These are phyloP conservation scores for Cephaloascus albidus DNA, from an alignment of 805 yeast species.

Conservation along the genomic window DNA sequence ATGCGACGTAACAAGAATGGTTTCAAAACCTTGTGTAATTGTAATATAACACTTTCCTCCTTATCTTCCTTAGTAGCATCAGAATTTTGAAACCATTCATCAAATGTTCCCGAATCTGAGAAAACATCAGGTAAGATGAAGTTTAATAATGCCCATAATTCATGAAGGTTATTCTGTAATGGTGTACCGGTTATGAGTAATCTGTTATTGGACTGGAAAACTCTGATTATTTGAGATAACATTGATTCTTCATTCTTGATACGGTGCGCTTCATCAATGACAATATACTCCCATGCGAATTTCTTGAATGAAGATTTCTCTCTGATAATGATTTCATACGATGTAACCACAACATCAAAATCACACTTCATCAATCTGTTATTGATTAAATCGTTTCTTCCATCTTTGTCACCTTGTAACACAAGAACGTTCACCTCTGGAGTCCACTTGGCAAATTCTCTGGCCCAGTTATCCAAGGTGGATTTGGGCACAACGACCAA, in stretches of 20 bases:
- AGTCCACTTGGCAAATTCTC: conserved; percentile 73
- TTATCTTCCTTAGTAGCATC: conserved; percentile 10
- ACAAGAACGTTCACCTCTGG: conserved; percentile 68
- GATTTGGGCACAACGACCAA: conserved; percentile 73
- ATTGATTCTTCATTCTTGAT: conserved; percentile 70
- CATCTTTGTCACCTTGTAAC: conserved; percentile 67
- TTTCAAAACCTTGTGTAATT: conserved; percentile 64
- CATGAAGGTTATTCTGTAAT: conserved; percentile 69
- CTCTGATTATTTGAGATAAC: conserved; percentile 64
- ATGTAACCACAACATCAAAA: conserved; percentile 64
- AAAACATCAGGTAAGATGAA: conserved; percentile 74
- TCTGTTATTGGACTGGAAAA: conserved; percentile 63
- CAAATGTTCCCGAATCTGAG: conserved; percentile 64
- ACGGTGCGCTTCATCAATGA: conserved; percentile 80
- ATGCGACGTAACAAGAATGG: conserved; percentile 73
- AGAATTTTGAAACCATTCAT: conserved; percentile 51
- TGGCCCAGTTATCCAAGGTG: conserved; percentile 71
- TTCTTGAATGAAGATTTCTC: conserved; percentile 62
- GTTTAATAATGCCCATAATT: conserved; percentile 73
- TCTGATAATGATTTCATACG: conserved; percentile 69
- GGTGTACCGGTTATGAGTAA: conserved; percentile 78
- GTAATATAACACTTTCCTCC: conserved; percentile 50
- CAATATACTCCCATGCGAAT: conserved; percentile 67
- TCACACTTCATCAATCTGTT: conserved; percentile 44
- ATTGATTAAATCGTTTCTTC: conserved; percentile 45